phyloP scores from a whole-genome alignment of 768 basidiomycete species.

The Tulasnella sp. region DNA sequence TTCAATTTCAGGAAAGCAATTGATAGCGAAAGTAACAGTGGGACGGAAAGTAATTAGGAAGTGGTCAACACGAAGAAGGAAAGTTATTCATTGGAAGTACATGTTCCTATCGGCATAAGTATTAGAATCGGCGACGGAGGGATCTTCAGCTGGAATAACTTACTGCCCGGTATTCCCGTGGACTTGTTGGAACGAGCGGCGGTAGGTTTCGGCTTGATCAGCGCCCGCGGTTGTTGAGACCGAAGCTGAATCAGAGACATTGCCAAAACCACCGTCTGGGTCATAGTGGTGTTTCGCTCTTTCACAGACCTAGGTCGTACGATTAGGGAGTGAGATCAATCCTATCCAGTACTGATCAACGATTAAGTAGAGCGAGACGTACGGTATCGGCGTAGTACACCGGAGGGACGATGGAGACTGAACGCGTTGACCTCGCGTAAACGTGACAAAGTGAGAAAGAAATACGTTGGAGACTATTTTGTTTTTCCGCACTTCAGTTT shows the following conservation, averaged over 20 bases:
- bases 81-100: too few relatives aligned
- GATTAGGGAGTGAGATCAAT: not conserved
- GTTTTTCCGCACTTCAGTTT: not conserved
- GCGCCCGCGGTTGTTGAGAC: not conserved
- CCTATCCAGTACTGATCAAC: not conserved
- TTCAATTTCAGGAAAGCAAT: not conserved
- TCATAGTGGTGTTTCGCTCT: constrained; percentile 24
- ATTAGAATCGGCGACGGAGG: too few relatives aligned
- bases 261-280: not conserved
- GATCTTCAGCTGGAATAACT: not conserved
- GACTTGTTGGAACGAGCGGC: not conserved
- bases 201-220: not conserved
- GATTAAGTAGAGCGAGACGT: not conserved
- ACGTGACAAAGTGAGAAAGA: constrained; percentile 25
- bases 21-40: not conserved
- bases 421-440: constrained; percentile 21
- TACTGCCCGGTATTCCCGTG: not conserved
- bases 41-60: too few relatives aligned
- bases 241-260: not conserved
- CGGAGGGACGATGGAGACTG: constrained; percentile 23
- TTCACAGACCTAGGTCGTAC: not conserved
- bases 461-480: constrained; percentile 16
- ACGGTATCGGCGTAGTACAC: constrained; percentile 21
- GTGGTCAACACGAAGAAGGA: too few relatives aligned
- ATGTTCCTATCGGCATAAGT: too few relatives aligned